phyloP scores from a whole-genome alignment of 169 alveolate genomes.

The Plasmodium cynomolgi region DNA sequence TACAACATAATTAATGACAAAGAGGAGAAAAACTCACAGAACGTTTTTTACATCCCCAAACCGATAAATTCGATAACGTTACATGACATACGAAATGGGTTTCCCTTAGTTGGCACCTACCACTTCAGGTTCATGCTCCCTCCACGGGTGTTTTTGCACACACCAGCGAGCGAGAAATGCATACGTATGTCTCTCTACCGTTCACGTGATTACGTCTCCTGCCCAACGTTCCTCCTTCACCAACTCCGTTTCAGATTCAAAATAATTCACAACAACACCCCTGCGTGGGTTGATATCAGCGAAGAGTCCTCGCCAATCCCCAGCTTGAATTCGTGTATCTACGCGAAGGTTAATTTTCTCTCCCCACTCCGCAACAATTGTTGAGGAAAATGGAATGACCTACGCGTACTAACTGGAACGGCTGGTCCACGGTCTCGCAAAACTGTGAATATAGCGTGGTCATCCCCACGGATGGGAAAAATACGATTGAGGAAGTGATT shows the following conservation, averaged over 20 bases:
- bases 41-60: slow-evolving; percentile 61
- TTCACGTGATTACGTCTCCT: not conserved
- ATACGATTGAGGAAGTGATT: not conserved
- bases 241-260: slow-evolving; percentile 29
- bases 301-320: slow-evolving; percentile 61
- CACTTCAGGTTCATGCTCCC: slow-evolving; percentile 38
- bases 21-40: slow-evolving; percentile 62
- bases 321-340: slow-evolving; percentile 59
- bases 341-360: slow-evolving; percentile 20
- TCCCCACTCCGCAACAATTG: not conserved
- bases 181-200: not conserved
- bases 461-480: not conserved
- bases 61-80: slow-evolving; percentile 37
- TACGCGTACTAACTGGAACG: not conserved
- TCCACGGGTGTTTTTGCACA: not conserved
- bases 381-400: not conserved
- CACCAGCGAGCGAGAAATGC: not conserved
- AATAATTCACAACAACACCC: slow-evolving; percentile 27
- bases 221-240: not conserved
- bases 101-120: slow-evolving; percentile 61
- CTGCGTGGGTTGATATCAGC: slow-evolving; percentile 60
- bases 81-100: slow-evolving; percentile 32
- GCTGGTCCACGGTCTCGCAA: not conserved
- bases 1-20: slow-evolving; percentile 60
- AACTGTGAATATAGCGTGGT: not conserved